Percentiles rank a stretch among this genome's conserved stretches.
Evolutionary conservation across 805 yeast genomes (phyloP).

Genomic region (Wickerhamomyces rabaulensis): DNA sequence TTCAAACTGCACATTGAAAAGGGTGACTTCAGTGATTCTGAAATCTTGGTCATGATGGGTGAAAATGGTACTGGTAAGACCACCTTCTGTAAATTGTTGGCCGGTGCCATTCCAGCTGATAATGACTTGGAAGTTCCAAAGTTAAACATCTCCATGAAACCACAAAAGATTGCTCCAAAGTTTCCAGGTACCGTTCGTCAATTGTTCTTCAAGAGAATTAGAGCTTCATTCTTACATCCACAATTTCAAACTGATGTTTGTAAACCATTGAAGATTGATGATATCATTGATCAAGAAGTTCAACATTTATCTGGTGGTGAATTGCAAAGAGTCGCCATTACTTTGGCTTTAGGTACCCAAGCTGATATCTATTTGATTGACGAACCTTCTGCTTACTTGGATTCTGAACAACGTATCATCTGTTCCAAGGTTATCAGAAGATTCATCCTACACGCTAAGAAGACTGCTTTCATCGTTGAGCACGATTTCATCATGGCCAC

Average conservation of each 20-base stretch:
- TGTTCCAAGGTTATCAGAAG: conserved; percentile 98
- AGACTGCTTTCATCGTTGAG: conserved; percentile 98
- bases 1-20: conserved; percentile 75
- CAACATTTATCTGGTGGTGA: conserved; percentile 99
- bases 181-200: conserved; percentile 99
- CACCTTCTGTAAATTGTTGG: conserved; percentile 90
- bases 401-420: conserved; percentile 98
- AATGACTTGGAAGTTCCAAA: conserved; percentile 74
- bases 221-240: conserved; percentile 89
- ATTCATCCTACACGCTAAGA: conserved; percentile 91
- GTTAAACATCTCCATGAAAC: conserved; percentile 94
- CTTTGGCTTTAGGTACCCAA: conserved; percentile 84
- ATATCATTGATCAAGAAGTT: conserved; percentile 95
- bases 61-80: conserved; percentile 99
- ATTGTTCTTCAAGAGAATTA: conserved; percentile 92
- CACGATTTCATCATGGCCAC: conserved; percentile 99
- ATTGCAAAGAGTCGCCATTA: conserved; percentile 98
- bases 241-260: conserved; percentile 98
- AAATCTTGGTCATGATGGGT: conserved; percentile 98
- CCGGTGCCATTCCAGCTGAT: conserved; percentile 91
- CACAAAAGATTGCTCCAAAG: conserved; percentile 98
- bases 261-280: conserved; percentile 91
- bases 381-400: conserved; percentile 98
- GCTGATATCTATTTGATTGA: conserved; percentile 97
- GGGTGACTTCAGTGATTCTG: conserved; percentile 94